Evolutionary conservation across 805 yeast genomes (phyloP).

Genomic region (Saturnispora bothae): DNA sequence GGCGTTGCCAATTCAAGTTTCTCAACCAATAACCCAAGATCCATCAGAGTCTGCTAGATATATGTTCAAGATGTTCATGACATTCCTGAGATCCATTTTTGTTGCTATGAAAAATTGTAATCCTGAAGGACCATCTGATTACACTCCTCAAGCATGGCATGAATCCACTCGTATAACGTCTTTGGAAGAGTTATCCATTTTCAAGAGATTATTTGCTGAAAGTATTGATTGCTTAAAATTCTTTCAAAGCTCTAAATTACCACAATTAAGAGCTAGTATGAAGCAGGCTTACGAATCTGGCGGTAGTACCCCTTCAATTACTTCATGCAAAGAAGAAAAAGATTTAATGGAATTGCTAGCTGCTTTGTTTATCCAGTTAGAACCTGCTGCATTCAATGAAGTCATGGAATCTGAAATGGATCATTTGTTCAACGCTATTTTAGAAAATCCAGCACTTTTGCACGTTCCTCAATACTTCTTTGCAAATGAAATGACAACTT

Average conservation of each 20-base stretch:
- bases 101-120: conserved; percentile 84
- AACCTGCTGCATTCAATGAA: conserved; percentile 92
- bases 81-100: conserved; percentile 80
- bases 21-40: conserved; percentile 43
- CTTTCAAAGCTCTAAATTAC: conserved; percentile 52
- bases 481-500: conserved; percentile 89
- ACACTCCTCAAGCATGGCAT: conserved; percentile 58
- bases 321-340: conserved; percentile 85
- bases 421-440: conserved; percentile 65
- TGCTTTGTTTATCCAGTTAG: conserved; percentile 85
- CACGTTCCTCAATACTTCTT: conserved; percentile 90
- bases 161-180: conserved; percentile 78
- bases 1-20: conserved; percentile 48
- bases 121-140: conserved; percentile 59
- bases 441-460: conserved; percentile 72
- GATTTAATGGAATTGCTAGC: conserved; percentile 95
- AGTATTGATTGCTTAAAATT: conserved; percentile 73
- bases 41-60: conserved; percentile 83
- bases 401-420: conserved; percentile 74
- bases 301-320: conserved; percentile 75
- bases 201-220: conserved; percentile 71
- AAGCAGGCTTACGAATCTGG: conserved; percentile 47
- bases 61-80: conserved; percentile 77
- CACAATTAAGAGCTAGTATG: conserved; percentile 24
- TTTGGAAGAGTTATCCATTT: conserved; percentile 70